phyloP scores from a whole-genome alignment of 208 protist genomes.

The Leishmania arabica region DNA sequence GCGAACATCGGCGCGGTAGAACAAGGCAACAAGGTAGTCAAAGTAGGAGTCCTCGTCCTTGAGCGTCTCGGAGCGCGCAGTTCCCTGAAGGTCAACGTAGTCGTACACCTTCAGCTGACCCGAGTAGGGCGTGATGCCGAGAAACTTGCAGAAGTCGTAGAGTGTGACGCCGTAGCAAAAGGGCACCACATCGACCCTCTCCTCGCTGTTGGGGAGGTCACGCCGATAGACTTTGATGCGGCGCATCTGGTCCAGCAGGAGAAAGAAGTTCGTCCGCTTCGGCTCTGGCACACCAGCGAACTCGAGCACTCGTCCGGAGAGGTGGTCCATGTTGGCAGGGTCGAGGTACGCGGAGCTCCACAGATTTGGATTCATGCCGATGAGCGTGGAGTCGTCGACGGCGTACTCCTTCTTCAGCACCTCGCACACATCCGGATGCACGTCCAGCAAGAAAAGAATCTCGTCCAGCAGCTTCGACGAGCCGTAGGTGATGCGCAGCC shows the following conservation, averaged over 20 bases:
- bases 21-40: slow-evolving; percentile 75
- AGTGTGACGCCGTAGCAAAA: slow-evolving; percentile 72
- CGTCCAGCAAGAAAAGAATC: slow-evolving; percentile 63
- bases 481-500: slow-evolving; percentile 76
- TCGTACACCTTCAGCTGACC: slow-evolving; percentile 90
- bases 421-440: slow-evolving; percentile 35
- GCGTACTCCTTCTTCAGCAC: slow-evolving; percentile 80
- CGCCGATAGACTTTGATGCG: slow-evolving; percentile 72
- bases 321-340: slow-evolving; percentile 81
- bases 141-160: slow-evolving; percentile 72
- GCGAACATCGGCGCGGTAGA: slow-evolving; percentile 73
- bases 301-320: slow-evolving; percentile 88
- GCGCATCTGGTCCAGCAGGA: slow-evolving; percentile 80
- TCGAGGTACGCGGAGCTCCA: slow-evolving; percentile 81
- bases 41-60: slow-evolving; percentile 83
- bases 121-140: slow-evolving; percentile 67
- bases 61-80: slow-evolving; percentile 61
- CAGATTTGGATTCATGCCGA: slow-evolving; percentile 79
- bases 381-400: slow-evolving; percentile 76
- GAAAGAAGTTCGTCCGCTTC: slow-evolving; percentile 57
- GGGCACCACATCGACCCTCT: slow-evolving; percentile 45
- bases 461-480: slow-evolving; percentile 55
- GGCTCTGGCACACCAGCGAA: slow-evolving; percentile 65
- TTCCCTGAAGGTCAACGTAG: slow-evolving; percentile 64
- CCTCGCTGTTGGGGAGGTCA: slow-evolving; percentile 41